A percentile compares a stretch with the other conserved stretches of the same genome.
These are phyloP conservation scores for Pulveroboletus sp. DNA, from an alignment of 1,284 basidiomycete genomes.

Conservation along the genomic window DNA sequence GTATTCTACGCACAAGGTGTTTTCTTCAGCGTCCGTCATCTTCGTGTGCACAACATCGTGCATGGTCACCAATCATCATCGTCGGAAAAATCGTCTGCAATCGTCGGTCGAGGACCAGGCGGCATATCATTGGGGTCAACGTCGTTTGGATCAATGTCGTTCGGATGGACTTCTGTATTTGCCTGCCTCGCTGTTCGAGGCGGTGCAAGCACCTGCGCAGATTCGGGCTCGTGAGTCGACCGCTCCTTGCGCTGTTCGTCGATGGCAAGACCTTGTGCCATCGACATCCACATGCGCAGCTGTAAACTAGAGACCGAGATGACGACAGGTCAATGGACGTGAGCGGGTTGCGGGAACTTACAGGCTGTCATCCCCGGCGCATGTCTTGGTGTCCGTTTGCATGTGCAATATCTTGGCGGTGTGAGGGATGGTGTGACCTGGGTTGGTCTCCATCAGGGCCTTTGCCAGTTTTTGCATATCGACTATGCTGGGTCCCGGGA, in stretches of 20 bases:
- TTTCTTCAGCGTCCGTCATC: too few species aligned
- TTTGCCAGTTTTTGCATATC: conserved; percentile 32
- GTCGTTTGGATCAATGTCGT: conserved; percentile 22
- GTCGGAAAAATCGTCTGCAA: conserved; percentile 29
- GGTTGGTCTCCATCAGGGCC: conserved; percentile 28
- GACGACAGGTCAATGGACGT: neutral
- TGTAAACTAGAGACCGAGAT: conserved; percentile 21
- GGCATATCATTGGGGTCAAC: conserved; percentile 22
- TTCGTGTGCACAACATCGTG: too few species aligned
- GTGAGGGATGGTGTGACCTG: conserved; percentile 27
- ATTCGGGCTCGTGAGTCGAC: conserved; percentile 8
- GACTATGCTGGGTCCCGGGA: conserved; percentile 21
- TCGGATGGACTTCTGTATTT: conserved; percentile 6
- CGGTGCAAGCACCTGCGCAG: conserved; percentile 16
- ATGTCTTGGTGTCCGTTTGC: conserved; percentile 30
- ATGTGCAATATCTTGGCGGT: conserved; percentile 31
- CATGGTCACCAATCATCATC: conserved; percentile 29
- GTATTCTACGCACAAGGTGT: too few species aligned
- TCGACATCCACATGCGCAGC: conserved; percentile 36
- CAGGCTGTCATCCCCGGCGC: conserved; percentile 38
- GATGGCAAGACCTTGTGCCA: conserved; percentile 35
- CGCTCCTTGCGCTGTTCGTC: conserved; percentile 34
- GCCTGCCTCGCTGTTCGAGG: neutral
- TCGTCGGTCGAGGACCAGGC: conserved; percentile 5
- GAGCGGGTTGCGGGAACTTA: conserved; percentile 12